Percentiles rank a stretch among this genome's conserved stretches.
Conservation (phyloP, 2,329 filamentous ascomycete genomes). For the Neofusicoccum sp. region DNA sequence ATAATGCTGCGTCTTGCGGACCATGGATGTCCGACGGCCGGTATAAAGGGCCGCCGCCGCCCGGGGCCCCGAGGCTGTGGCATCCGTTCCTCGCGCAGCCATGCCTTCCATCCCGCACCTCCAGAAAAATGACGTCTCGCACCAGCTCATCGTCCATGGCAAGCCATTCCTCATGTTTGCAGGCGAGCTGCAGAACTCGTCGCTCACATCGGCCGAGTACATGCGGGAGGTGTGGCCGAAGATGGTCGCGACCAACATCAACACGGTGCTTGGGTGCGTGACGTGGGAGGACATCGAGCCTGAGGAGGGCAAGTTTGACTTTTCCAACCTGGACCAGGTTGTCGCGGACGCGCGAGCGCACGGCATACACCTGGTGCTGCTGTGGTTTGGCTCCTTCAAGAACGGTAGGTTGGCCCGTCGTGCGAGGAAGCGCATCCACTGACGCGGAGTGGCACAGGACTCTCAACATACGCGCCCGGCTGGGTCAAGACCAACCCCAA, state of each 20-base stretch:
- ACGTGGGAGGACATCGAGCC: conserved; percentile 54
- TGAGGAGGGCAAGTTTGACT: conserved; percentile 47
- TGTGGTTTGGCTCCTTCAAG: conserved; percentile 55
- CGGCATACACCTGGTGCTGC: conserved; percentile 43
- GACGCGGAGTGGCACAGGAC: conserved; percentile 25
- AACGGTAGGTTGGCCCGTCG: conserved; percentile 41
- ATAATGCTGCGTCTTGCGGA: no score
- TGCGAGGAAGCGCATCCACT: neutral
- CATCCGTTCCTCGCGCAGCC: neutral
- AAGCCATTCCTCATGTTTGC: conserved; percentile 49
- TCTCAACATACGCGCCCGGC: conserved; percentile 42
- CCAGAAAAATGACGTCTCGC: conserved; percentile 28
- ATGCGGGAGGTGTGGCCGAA: conserved; percentile 51
- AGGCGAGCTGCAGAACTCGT: conserved; percentile 54
- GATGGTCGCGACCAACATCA: conserved; percentile 45
- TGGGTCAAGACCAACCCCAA: conserved; percentile 43
- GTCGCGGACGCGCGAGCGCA: conserved; percentile 43
- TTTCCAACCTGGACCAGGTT: conserved; percentile 45
- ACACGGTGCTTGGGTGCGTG: conserved; percentile 50
- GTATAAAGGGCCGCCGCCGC: conserved; percentile 12
- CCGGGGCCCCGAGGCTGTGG: conserved; percentile 8
- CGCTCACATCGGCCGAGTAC: conserved; percentile 47
- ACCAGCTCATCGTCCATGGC: conserved; percentile 49
- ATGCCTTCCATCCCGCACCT: conserved; percentile 28
- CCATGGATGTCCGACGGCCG: neutral